Percentiles rank a stretch among this genome's conserved stretches.
Conservation (phyloP, 805 yeast genomes). For the Soucietia sequanensis region DNA sequence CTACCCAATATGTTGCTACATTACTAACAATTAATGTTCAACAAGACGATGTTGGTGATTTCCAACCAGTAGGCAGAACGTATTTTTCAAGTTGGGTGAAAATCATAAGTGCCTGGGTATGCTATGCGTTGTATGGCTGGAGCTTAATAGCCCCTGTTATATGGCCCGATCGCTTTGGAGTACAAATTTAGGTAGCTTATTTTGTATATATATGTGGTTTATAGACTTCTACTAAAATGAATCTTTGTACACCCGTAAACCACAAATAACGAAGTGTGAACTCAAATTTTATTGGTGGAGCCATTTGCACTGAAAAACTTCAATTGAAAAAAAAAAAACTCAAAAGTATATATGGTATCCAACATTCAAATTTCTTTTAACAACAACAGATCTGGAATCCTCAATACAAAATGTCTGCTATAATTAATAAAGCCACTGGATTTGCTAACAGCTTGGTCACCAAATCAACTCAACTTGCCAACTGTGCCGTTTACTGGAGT, state of each 20-base stretch:
- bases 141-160: conserved; percentile 85
- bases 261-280: not conserved
- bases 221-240: too few species aligned
- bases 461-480: conserved; percentile 39
- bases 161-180: conserved; percentile 83
- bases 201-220: too few species aligned
- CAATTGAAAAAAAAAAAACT: conserved; percentile 2
- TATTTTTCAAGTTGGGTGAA: conserved; percentile 95
- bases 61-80: conserved; percentile 95
- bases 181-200: conserved; percentile 22
- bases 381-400: not conserved
- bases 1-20: conserved; percentile 96
- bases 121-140: conserved; percentile 86
- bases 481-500: conserved; percentile 76
- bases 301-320: too few species aligned
- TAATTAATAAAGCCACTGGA: conserved; percentile 39
- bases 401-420: conserved; percentile 38
- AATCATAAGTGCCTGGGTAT: conserved; percentile 88
- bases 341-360: too few species aligned
- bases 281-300: too few species aligned
- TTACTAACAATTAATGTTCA: conserved; percentile 88
- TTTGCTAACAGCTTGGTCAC: conserved; percentile 33
- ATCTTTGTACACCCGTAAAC: too few species aligned
- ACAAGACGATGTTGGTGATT: conserved; percentile 79
- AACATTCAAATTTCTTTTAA: conserved; percentile 3